These are phyloP conservation scores for Botrytis aclada DNA, from an alignment of 2,329 filamentous ascomycete species.

Conservation along the genomic window DNA sequence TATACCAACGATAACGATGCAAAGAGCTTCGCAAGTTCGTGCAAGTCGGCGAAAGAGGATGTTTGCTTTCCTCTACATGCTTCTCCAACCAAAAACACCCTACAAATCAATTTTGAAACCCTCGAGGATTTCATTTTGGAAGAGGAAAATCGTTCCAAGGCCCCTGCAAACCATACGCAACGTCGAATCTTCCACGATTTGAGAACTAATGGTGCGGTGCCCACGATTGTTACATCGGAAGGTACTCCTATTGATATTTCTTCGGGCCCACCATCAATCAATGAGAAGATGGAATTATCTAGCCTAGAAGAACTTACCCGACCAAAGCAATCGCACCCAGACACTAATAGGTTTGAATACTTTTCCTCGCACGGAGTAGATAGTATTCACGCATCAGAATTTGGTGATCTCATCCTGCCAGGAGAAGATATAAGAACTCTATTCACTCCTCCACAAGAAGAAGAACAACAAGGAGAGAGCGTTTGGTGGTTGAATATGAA, in stretches of 20 bases:
- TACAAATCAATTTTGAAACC: slow-evolving; percentile 88
- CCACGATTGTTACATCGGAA: slow-evolving; percentile 44
- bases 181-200: slow-evolving; percentile 38
- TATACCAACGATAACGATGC: slow-evolving; percentile 60
- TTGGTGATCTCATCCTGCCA: slow-evolving; percentile 83
- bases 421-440: slow-evolving; percentile 87
- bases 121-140: slow-evolving; percentile 85
- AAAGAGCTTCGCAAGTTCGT: slow-evolving; percentile 59
- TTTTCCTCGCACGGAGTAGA: slow-evolving; percentile 95
- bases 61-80: slow-evolving; percentile 78
- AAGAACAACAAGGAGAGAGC: slow-evolving; percentile 63
- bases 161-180: slow-evolving; percentile 35
- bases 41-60: slow-evolving; percentile 76
- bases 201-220: slow-evolving; percentile 23
- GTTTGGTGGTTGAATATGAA: slow-evolving; percentile 99
- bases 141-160: slow-evolving; percentile 49
- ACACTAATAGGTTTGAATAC: slow-evolving; percentile 86
- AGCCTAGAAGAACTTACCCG: slow-evolving; percentile 25
- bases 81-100: slow-evolving; percentile 69
- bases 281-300: slow-evolving; percentile 53
- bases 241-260: slow-evolving; percentile 57
- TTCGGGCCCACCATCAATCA: slow-evolving; percentile 44
- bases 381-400: slow-evolving; percentile 84
- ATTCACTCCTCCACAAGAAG: slow-evolving; percentile 66
- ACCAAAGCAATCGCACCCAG: slow-evolving; percentile 43